Base-by-base conservation (phyloP, 257 asterid genomes). In the Ilex asprella region DNA sequence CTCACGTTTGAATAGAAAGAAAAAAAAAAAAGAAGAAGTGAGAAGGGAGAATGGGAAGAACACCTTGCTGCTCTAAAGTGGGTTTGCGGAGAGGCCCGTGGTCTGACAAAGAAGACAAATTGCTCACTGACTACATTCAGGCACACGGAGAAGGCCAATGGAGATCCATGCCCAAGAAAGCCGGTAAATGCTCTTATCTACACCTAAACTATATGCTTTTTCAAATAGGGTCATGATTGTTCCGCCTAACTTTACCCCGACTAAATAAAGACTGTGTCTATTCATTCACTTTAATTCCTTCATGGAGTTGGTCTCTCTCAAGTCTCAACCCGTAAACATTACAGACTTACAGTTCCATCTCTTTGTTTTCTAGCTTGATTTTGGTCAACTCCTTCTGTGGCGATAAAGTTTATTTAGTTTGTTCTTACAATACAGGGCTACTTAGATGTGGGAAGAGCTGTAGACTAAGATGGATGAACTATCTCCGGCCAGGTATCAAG, bases 371-470 rank as follows among this genome's bases (percentile, higher is more conserved):
- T 5, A 1, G 47, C 7, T 11, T 3, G 3, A 6, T 39, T 31
- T 10, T 15, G 6, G 27, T 21, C 27, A 21, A 21, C 27, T 21
- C 27, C 27, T 21, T 21, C 27, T 21, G 27, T 21, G 27, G 27
- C 27, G 27, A 21, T 21, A 21, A 21, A 0, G 27, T n/a, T 10
- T 14, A 6, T 35, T 14, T 27, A 13, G 1, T 16, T 16, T 50
- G 5, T 12, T 47, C 29, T 30, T 21, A 21, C 27, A 9, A 21
- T 7, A 0, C 67, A 86, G 95, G 92, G 61, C 66, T 87, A 2
- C 59, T 82, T 61, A 76, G 95, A 56, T 87, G 95, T 60, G 94
- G 95, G 2, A 87, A 87, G 87, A 87, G 95, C 67, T 87, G 95
- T 60, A 58, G 95, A 31, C 35, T 87, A 41, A 32, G 95, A 59